Evolutionary conservation across 495 filamentous ascomycete genomes (phyloP).

Genomic region (Penicillium goetzii): DNA sequence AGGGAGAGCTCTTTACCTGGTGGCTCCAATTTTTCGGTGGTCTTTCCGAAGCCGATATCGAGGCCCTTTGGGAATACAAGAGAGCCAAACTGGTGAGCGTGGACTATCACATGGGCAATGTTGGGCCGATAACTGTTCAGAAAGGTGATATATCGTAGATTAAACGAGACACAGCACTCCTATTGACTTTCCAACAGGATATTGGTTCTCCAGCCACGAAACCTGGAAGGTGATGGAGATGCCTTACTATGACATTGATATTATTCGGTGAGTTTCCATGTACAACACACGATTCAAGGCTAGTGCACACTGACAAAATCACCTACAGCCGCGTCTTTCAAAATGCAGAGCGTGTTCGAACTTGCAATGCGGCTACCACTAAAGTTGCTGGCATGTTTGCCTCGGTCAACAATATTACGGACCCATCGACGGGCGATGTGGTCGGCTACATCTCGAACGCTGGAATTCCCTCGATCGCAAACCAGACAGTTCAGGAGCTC

Average conservation of each 20-base stretch:
- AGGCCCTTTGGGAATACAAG: conserved; percentile 34
- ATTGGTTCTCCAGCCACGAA: conserved; percentile 43
- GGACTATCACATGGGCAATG: conserved; percentile 34
- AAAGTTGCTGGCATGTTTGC: conserved; percentile 41
- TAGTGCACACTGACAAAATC: neutral
- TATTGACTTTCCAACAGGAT: conserved; percentile 19
- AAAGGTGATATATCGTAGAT: conserved; percentile 23
- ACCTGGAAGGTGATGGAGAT: conserved; percentile 44
- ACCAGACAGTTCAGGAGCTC: conserved; percentile 37
- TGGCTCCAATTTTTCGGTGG: conserved; percentile 42
- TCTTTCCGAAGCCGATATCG: conserved; percentile 30
- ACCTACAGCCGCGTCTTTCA: conserved; percentile 28
- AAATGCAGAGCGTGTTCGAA: conserved; percentile 41
- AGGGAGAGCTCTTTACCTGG: conserved; percentile 43
- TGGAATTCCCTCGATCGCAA: conserved; percentile 36
- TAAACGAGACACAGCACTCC: neutral
- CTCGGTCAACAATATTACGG: conserved; percentile 40
- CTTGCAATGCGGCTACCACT: conserved; percentile 39
- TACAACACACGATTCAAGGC: neutral
- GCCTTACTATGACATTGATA: conserved; percentile 39
- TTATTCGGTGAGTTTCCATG: conserved; percentile 29
- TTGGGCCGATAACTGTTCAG: conserved; percentile 43
- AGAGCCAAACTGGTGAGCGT: conserved; percentile 36
- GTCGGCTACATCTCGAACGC: conserved; percentile 40
- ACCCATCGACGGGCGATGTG: conserved; percentile 30